Base-by-base conservation (phyloP, 148 eudicot species). In the Nepenthes mirabilis region DNA sequence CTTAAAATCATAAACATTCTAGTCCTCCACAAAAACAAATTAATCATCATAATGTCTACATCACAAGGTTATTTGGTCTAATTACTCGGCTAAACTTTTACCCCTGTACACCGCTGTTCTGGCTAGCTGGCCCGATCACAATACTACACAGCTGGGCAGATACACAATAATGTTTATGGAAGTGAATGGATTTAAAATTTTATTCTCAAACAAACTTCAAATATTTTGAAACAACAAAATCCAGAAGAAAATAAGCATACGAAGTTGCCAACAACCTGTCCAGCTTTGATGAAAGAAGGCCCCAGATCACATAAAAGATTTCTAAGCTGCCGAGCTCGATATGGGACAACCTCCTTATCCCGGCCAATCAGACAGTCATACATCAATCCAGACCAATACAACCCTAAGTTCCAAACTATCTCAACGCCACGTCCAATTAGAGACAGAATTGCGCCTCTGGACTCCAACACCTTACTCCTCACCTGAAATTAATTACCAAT, bases 251-350 rank as follows among this genome's bases (percentile, higher is more conserved):
- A 40, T 23, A 2, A 14, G 54, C 13, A 48, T 1, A 14, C 12
- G 8, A 48, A 55, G 3, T 11, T 13, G 10, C 11, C n/a, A 34
- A 45, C 45, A 64, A 93, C 99, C 96, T 93, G 99, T 35, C 99
- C 96, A 60, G 99, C 96, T 84, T 93, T 93, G 69, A 93, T 80
- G 68, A 93, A 93, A 63, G 98, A 88, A 59, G 98, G 98, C 14
- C 98, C 98, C 70, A 93, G 72, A 73, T 84, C 78, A 57, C 94
- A 86, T 63, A 93, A 67, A 14, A 93, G 87, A 77, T 88, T 84
- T 58, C 96, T 79, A 52, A 88, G 89, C 71, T 93, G 96, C 50
- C 88, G 70, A 61, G 99, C 99, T 60, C 99, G 86, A 66, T 79
- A 83, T 14, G 99, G 99, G 74, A 93, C 99, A 69, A 86, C 91